Conservation (phyloP, 1,284 basidiomycete genomes). For the Tremellales sp. region DNA sequence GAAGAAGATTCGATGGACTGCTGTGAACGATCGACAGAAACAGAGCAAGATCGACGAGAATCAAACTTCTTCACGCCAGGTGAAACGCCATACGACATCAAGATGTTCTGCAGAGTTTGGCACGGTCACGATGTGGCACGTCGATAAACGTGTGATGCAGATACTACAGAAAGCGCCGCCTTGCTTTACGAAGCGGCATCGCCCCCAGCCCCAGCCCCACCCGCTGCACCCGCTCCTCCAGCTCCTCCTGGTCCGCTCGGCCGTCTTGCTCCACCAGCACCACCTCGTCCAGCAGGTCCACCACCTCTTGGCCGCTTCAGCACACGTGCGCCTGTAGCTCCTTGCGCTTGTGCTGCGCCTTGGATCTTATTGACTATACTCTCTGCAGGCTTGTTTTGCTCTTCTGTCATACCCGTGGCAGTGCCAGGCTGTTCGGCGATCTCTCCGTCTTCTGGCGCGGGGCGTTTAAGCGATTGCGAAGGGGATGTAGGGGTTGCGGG, state of each 20-base stretch:
- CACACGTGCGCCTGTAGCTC: slow-evolving; percentile 12
- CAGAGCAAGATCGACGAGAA: too few species aligned
- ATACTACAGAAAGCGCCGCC: too few species aligned
- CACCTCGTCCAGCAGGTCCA: slow-evolving; percentile 7
- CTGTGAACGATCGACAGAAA: too few species aligned
- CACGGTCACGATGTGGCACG: too few species aligned
- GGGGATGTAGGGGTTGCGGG: slow-evolving; percentile 11
- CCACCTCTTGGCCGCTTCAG: slow-evolving; percentile 28
- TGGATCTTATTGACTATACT: slow-evolving; percentile 14
- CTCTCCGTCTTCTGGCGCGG: slow-evolving; percentile 31
- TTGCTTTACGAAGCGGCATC: too few species aligned
- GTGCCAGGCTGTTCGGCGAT: slow-evolving; percentile 9
- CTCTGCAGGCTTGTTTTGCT: slow-evolving; percentile 1
- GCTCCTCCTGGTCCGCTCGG: slow-evolving; percentile 11
- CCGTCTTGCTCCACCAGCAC: slow-evolving; percentile 6
- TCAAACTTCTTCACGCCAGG: too few species aligned
- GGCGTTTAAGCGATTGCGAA: slow-evolving; percentile 19
- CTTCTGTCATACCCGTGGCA: background rate
- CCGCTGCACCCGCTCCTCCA: slow-evolving; percentile 1
- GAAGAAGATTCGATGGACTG: too few species aligned
- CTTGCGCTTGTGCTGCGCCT: slow-evolving; percentile 8
- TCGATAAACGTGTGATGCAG: too few species aligned
- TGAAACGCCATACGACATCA: too few species aligned
- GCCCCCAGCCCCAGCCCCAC: background rate
- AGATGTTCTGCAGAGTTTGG: too few species aligned